These are phyloP conservation scores for Penicillium sp. DNA, from an alignment of 2,329 filamentous ascomycete genomes.

Conservation along the genomic window DNA sequence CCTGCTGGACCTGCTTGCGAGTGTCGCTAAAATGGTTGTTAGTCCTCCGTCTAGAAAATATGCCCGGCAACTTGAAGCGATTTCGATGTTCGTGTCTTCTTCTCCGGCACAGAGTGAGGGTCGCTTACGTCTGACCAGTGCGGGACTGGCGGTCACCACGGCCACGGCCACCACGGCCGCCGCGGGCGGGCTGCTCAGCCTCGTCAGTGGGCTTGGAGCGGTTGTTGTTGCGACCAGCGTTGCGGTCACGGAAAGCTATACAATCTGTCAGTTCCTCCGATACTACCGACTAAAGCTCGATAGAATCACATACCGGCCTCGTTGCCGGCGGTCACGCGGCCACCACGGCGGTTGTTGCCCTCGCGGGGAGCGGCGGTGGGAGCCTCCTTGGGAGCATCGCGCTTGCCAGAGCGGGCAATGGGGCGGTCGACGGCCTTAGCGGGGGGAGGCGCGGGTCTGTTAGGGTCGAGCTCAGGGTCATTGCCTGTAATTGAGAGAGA, in stretches of 20 bases:
- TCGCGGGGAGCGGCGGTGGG: constrained; percentile 52
- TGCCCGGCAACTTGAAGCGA: neutral
- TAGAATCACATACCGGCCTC: constrained; percentile 72
- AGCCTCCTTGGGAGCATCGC: constrained; percentile 72
- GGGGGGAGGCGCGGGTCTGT: constrained; percentile 72
- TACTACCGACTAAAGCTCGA: neutral
- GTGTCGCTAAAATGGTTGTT: constrained; percentile 37
- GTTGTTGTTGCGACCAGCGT: constrained; percentile 78
- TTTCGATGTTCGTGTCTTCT: neutral
- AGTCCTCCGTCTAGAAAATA: constrained; percentile 13
- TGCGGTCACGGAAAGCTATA: constrained; percentile 84
- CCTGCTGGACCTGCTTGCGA: constrained; percentile 63
- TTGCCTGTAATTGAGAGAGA: constrained; percentile 54
- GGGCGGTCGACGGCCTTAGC: constrained; percentile 89
- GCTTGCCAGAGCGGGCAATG: constrained; percentile 73
- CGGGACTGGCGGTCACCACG: constrained; percentile 60
- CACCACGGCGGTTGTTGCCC: constrained; percentile 47
- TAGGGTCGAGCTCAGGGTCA: constrained; percentile 68
- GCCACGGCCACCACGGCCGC: constrained; percentile 44
- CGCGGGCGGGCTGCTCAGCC: constrained; percentile 45
- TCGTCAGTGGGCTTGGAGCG: constrained; percentile 76
- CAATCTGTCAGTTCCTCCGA: constrained; percentile 12
- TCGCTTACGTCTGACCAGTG: constrained; percentile 57
- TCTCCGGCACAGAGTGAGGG: neutral
- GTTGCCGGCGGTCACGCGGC: constrained; percentile 62